Percentiles rank a stretch among this genome's conserved stretches.
Conservation (phyloP, 345 rosid species). For the Gossypium anomalum region DNA sequence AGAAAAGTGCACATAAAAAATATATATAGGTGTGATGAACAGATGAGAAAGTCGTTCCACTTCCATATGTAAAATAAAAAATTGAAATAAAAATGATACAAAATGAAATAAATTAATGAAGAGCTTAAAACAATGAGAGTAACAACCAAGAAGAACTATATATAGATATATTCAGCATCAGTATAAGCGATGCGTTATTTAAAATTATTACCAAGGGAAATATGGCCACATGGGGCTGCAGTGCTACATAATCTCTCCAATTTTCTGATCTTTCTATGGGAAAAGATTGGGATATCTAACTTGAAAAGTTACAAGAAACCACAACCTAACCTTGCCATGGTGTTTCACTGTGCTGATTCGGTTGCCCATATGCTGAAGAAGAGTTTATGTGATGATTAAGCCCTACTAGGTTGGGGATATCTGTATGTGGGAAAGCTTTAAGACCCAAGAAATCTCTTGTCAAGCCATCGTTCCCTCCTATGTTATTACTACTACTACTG, state of each 20-base stretch:
- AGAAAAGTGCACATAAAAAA: no score
- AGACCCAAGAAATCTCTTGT: slow-evolving; percentile 66
- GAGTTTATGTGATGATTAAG: slow-evolving; percentile 23
- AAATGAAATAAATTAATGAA: background rate
- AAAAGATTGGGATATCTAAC: background rate
- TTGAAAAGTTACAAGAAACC: background rate
- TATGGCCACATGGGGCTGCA: background rate
- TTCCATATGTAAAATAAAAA: no score
- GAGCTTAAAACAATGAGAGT: background rate
- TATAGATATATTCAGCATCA: background rate
- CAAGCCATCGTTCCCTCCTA: slow-evolving; percentile 25
- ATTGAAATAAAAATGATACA: background rate
- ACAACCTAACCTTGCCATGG: slow-evolving; percentile 33
- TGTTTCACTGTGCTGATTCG: slow-evolving; percentile 25
- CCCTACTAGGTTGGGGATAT: slow-evolving; percentile 21
- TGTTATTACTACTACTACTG: background rate
- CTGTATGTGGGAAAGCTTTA: slow-evolving; percentile 32
- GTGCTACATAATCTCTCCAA: background rate
- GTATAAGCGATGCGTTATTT: background rate
- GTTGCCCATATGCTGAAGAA: slow-evolving; percentile 25
- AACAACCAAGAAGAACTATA: background rate
- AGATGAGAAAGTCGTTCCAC: no score
- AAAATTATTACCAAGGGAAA: background rate
- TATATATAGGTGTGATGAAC: no score
- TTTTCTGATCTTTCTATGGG: background rate